Evolutionary conservation across 2,329 filamentous ascomycete species (phyloP), one percentile per base, ranked within the genome.

Genomic region (Sphaerulina populicola): DNA sequence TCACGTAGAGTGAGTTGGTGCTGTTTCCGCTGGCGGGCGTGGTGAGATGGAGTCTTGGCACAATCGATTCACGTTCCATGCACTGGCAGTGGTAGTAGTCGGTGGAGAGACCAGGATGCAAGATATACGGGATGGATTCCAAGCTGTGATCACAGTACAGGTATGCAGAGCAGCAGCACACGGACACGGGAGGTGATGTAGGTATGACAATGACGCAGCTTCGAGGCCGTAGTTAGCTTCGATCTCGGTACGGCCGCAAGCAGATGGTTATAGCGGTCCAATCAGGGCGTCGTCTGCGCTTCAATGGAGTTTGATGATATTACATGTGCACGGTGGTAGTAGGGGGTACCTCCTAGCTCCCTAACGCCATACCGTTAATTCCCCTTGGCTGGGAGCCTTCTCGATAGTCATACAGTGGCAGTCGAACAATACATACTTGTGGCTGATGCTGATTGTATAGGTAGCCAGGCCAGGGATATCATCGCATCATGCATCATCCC

Each of bases 401-500:
- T 27, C 23, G 6, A 27, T 27, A 27, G 12, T 11, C 31, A 35
- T n/a, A 35, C 10, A 35, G 31, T 35, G 2, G 10, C 31, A 35
- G 31, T 8, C 31, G 3, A 41, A 18, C 18, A 23, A 4, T 18
- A 10, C 7, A 27, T 27, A 12, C 33, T 44, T 14, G 10, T 44
- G 30, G 10, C 27, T 31, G 33, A 50, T 39, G 21, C 31, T 29
- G 44, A 12, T 21, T 38, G 40, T 39, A 36, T 43, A 35, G 11
- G 15, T 27, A 27, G 23, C 23, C 23, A 27, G 23, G 23, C 23
- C 23, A 27, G 23, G 38, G 38, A 21, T 46, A 46, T 35, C 30
- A 42, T 51, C 30, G 31, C 36, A 41, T 41, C 42, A 46, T 46
- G 50, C 44, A 43, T 44, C 51, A 48, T 46, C 31, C 23, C 45